A percentile compares a stretch with the other conserved stretches of the same genome.
Conservation (phyloP, 148 eudicot species). For the Rhododendron williamsianum region DNA sequence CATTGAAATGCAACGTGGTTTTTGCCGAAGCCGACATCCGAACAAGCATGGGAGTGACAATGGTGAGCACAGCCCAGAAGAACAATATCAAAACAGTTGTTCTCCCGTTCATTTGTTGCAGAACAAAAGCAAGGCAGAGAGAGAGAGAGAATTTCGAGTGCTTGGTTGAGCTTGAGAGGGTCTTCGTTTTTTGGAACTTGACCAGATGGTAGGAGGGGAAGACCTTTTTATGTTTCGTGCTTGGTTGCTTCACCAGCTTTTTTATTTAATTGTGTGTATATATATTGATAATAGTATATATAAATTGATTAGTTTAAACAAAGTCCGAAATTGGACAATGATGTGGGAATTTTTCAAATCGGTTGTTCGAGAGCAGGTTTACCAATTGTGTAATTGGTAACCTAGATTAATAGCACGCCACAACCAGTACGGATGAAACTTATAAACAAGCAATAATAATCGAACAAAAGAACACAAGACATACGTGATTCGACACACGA, state of each 20-base stretch:
- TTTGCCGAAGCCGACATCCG: constrained; percentile 32
- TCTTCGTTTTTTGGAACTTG: constrained; percentile 5
- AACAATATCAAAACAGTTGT: neutral
- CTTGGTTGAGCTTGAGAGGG: neutral
- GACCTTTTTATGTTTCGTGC: neutral
- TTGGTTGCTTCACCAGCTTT: neutral
- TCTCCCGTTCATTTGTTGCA: constrained; percentile 29
- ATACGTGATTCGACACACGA: neutral
- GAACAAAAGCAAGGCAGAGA: neutral
- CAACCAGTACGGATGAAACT: neutral
- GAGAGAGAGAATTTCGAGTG: neutral
- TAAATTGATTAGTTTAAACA: neutral
- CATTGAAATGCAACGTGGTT: constrained; percentile 12
- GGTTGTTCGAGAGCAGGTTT: constrained; percentile 14
- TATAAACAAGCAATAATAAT: neutral
- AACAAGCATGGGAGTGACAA: constrained; percentile 36
- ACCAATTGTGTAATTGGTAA: constrained; percentile 8
- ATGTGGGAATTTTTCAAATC: constrained; percentile 2
- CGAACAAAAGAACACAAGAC: neutral
- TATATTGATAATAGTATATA: neutral
- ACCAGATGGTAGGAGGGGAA: constrained; percentile 9
- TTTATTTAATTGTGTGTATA: neutral
- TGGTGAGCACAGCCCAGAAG: constrained; percentile 20
- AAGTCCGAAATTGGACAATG: constrained; percentile 7
- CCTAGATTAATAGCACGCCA: neutral